Conservation (phyloP, 2,329 filamentous ascomycete species). For the Tolypocladium inflatum region DNA sequence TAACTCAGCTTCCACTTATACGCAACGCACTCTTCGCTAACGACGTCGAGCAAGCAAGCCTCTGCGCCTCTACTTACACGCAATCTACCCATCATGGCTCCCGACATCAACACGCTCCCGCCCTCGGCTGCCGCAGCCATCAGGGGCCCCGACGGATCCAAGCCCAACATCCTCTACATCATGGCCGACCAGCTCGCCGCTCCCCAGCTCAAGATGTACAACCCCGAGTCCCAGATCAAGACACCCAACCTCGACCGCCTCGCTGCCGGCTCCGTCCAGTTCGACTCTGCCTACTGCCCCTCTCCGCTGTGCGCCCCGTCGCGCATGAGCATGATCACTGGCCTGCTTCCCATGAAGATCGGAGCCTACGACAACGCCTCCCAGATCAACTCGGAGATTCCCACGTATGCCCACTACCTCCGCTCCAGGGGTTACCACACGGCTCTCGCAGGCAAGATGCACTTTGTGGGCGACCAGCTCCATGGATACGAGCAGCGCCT, state of each 20-base stretch:
- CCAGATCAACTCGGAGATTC: conserved; percentile 72
- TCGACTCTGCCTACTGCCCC: conserved; percentile 90
- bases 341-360: conserved; percentile 84
- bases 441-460: conserved; percentile 90
- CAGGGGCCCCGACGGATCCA: conserved; percentile 13
- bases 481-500: conserved; percentile 89
- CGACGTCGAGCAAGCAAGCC: background rate
- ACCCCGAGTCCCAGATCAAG: conserved; percentile 79
- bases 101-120: conserved; percentile 65
- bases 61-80: background rate
- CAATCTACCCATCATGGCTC: conserved; percentile 44
- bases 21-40: background rate
- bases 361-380: conserved; percentile 87
- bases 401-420: conserved; percentile 88
- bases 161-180: conserved; percentile 57
- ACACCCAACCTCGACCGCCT: conserved; percentile 83
- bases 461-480: conserved; percentile 90
- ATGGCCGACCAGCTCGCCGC: conserved; percentile 96
- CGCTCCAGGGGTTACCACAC: conserved; percentile 82
- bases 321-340: conserved; percentile 89
- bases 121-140: conserved; percentile 33
- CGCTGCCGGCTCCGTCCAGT: conserved; percentile 74
- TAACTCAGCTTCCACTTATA: background rate
- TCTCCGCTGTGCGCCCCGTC: conserved; percentile 88
- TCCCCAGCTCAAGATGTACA: conserved; percentile 85